A percentile compares a stretch with the other conserved stretches of the same genome.
Evolutionary conservation across 805 yeast genomes (phyloP).

Genomic region (Saccharomycopsis fodiens): DNA sequence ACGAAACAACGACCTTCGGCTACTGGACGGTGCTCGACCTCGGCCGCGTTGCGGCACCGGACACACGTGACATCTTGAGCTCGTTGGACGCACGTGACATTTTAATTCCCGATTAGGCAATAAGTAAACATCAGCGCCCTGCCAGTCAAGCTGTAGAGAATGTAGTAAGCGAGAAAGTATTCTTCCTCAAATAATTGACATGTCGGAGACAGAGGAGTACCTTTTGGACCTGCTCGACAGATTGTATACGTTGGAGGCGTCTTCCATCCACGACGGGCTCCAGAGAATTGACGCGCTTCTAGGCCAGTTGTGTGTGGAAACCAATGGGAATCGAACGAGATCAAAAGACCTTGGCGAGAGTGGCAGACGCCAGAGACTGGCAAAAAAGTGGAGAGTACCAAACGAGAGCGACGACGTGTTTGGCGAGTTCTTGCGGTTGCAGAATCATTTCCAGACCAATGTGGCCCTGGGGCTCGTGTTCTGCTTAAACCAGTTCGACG

Average conservation of each 20-base stretch:
- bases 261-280: constrained; percentile 22
- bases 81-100: background rate
- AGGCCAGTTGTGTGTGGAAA: constrained; percentile 22
- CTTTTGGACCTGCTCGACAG: constrained; percentile 21
- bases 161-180: background rate
- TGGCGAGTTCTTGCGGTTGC: constrained; percentile 38
- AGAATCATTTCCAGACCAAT: constrained; percentile 48
- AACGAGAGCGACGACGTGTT: constrained; percentile 24
- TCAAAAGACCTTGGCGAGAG: constrained; percentile 2
- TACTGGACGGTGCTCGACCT: constrained; percentile 8
- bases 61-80: background rate
- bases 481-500: constrained; percentile 23
- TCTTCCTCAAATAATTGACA: background rate
- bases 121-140: background rate
- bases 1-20: constrained; percentile 4
- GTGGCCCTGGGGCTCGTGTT: constrained; percentile 33
- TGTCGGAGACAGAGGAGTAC: constrained; percentile 22
- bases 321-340: constrained; percentile 6
- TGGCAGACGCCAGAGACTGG: constrained; percentile 6
- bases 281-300: constrained; percentile 23
- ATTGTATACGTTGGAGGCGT: constrained; percentile 20
- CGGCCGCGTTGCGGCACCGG: constrained; percentile 5
- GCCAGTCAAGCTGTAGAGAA: background rate
- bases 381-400: constrained; percentile 27
- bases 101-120: background rate